Base-by-base conservation (phyloP, 202 grass and related monocot species). In the Schoenoplectus tabernaemontani region DNA sequence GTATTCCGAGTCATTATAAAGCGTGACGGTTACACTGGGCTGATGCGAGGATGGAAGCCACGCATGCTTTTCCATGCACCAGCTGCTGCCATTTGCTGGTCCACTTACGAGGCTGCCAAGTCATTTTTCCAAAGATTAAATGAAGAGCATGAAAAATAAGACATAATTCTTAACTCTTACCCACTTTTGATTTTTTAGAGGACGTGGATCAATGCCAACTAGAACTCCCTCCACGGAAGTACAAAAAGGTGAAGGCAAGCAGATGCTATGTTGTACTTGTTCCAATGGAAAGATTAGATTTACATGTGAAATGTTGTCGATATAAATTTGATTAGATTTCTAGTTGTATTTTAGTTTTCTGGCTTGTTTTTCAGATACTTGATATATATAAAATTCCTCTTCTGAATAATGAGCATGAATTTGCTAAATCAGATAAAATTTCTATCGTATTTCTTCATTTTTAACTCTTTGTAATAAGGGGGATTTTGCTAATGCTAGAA, bases 1-100 rank as follows among this genome's bases (percentile, higher is more conserved):
- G 90, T 96, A 26, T 79, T 88, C 2, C 75, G 82, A 87, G 80
- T 82, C 82, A 90, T 96, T 20, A 36, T 93, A 86, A 89, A 87
- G 37, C 93, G 90, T 32, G 88, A 96, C 17, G 93, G 90, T 57
- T 96, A 96, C 75, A 56, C 74, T 0, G 93, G 88, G 43, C 88
- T 96, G 9, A 90, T 93, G 84, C 89, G 93, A 57, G 93, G 93
- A 77, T 96, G 93, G 93, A 90, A 83, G 48, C 88, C 93, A 50
- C 84, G 93, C 61, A 96, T 96, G 90, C 73, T 96, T 19, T 96
- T 96, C 84, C 93, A 96, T 38, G 90, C 93, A 82, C 93, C 93
- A 44, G 93, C 93, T 2, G 93, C 93, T 50, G 93, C 93, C 7
- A 96, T 96, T 44, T 96, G 93, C 68, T 96, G 93, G 93, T 93